These are phyloP conservation scores for Pseudogymnoascus verrucosus DNA, from an alignment of 2,329 filamentous ascomycete genomes.

Conservation along the genomic window DNA sequence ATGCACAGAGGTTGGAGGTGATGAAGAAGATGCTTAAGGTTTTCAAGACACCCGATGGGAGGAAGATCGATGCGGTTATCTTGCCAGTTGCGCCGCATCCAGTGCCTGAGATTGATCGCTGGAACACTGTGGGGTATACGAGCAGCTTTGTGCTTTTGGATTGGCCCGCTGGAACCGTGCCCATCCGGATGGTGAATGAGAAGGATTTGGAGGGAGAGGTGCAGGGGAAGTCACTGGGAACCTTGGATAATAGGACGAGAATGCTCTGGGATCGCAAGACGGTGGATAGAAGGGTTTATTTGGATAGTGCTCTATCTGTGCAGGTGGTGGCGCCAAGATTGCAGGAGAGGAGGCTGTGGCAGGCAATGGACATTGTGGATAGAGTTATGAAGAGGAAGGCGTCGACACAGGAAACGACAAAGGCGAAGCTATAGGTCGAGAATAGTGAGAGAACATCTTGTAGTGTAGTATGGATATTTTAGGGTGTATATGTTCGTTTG, in stretches of 20 bases:
- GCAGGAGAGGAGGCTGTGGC: conserved; percentile 23
- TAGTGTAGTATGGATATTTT: neutral
- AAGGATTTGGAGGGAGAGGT: conserved; percentile 46
- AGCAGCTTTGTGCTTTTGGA: conserved; percentile 54
- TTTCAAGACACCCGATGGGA: conserved; percentile 41
- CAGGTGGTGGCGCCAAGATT: conserved; percentile 25
- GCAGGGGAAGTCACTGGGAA: conserved; percentile 34
- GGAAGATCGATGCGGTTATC: conserved; percentile 51
- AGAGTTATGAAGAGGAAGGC: conserved; percentile 12
- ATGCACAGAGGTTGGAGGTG: conserved; percentile 42
- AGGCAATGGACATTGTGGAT: conserved; percentile 25
- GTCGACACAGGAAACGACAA: neutral
- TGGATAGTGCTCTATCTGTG: conserved; percentile 22
- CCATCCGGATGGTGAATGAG: conserved; percentile 41
- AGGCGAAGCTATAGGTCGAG: conserved; percentile 15
- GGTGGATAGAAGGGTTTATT: conserved; percentile 23
- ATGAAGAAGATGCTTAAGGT: conserved; percentile 49
- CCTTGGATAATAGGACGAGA: conserved; percentile 54
- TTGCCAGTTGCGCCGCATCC: conserved; percentile 58
- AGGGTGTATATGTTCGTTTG: neutral
- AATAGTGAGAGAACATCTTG: neutral
- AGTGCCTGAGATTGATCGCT: conserved; percentile 52
- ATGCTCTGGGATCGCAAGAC: conserved; percentile 33
- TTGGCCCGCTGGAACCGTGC: conserved; percentile 50
- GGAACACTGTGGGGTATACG: conserved; percentile 56